Evolutionary conservation across 2,329 filamentous ascomycete genomes (phyloP).

Genomic region (Fusarium algeriense): DNA sequence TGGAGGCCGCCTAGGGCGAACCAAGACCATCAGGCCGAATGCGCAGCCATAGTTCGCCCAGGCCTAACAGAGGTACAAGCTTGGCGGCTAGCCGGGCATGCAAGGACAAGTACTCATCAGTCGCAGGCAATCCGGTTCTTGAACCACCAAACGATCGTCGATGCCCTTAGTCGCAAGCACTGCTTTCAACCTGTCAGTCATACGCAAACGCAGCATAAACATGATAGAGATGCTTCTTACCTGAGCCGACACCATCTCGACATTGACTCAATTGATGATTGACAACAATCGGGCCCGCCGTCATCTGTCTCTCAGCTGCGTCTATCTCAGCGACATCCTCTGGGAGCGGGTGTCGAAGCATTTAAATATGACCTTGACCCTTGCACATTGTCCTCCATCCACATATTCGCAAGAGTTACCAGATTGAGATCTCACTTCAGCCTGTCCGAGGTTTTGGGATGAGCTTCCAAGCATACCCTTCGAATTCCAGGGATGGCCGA

Average conservation of each 20-base stretch:
- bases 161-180: slow-evolving; percentile 1
- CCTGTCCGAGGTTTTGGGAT: neutral
- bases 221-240: slow-evolving; percentile 12
- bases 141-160: neutral
- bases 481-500: neutral
- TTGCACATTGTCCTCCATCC: slow-evolving; percentile 32
- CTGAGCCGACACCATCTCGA: neutral
- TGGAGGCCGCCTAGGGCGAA: neutral
- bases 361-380: slow-evolving; percentile 40
- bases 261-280: slow-evolving; percentile 1
- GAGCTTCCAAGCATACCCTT: neutral
- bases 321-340: neutral
- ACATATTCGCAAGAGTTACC: slow-evolving; percentile 26
- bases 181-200: slow-evolving; percentile 35
- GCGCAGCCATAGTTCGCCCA: neutral
- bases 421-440: neutral
- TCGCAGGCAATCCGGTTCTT: neutral
- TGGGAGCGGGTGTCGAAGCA: slow-evolving; percentile 12
- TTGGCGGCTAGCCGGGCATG: neutral
- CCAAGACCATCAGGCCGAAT: neutral
- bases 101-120: slow-evolving; percentile 13
- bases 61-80: slow-evolving; percentile 11
- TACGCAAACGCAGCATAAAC: slow-evolving; percentile 27
- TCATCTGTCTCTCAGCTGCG: slow-evolving; percentile 9
- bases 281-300: slow-evolving; percentile 7